These are phyloP conservation scores for Bretschneidera sinensis DNA, from an alignment of 345 rosid genomes.

Conservation along the genomic window DNA sequence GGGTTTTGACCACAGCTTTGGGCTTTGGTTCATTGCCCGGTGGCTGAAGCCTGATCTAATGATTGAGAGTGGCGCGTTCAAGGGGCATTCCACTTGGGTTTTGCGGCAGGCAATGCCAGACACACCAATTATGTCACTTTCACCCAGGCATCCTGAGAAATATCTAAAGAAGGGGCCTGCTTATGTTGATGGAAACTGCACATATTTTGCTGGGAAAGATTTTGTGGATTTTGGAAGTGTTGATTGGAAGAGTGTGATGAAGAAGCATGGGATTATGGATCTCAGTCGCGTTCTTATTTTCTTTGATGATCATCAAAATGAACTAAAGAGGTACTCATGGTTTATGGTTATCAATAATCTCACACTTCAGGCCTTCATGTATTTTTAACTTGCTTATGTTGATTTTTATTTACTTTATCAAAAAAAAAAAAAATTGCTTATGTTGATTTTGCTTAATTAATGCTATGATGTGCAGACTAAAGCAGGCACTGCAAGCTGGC, in stretches of 20 bases:
- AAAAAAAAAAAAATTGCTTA: too few species aligned
- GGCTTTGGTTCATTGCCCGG: constrained; percentile 89
- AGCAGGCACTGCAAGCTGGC: constrained; percentile 78
- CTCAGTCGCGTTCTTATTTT: constrained; percentile 62
- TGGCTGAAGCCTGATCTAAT: constrained; percentile 91
- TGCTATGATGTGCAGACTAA: constrained; percentile 47
- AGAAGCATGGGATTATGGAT: constrained; percentile 59
- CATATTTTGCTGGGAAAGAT: constrained; percentile 95
- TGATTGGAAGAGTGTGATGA: constrained; percentile 73
- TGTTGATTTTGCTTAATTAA: constrained; percentile 14
- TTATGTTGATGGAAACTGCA: constrained; percentile 93
- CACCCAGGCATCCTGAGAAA: constrained; percentile 95
- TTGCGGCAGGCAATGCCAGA: constrained; percentile 96
- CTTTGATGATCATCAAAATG: constrained; percentile 97
- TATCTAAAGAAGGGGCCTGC: constrained; percentile 91
- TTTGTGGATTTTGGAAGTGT: constrained; percentile 94
- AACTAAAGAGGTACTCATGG: constrained; percentile 71
- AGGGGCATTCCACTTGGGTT: constrained; percentile 99
- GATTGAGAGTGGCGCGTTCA: constrained; percentile 99
- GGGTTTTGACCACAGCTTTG: constrained; percentile 99
- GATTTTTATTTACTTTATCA: not conserved
- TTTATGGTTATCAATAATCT: not conserved
- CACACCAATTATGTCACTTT: constrained; percentile 66
- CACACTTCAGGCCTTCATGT: too few species aligned
- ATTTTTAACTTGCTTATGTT: not conserved